Base-by-base conservation (phyloP, 164 flowering plant species). In the Dillenia suffruticosa region DNA sequence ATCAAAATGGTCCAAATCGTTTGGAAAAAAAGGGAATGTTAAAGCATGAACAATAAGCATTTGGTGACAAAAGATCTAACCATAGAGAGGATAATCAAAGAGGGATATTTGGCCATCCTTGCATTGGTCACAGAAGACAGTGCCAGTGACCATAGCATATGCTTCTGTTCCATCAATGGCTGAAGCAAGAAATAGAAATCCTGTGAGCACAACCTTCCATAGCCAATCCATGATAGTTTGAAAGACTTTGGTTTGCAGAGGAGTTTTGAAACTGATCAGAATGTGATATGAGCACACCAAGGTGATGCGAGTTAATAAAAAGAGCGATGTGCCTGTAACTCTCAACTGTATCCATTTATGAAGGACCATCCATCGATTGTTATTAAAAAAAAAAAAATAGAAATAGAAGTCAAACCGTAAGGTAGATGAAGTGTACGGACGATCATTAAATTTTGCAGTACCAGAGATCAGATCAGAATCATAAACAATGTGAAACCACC, bases 61-160 rank as follows among this genome's bases (percentile, higher is more conserved):
- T 4, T 5, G 6, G 40, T 32, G 40, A 32, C 40, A 32, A 32
- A 32, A 32, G 40, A 32, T 32, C 72, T 72, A 48, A 90, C 96
- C 96, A 43, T 49, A 9, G 50, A 89, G 72, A 15, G 98, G 98
- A 70, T 84, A 90, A 74, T 94, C 98, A 56, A 86, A 86, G 63
- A 81, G 68, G 57, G 87, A 84, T 10, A 63, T 52, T 44, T 78
- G 75, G 46, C 97, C 97, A 72, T 90, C 98, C 72, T 80, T 89
- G 85, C 98, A 94, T 66, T 82, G 94, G 74, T 94, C 97, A 70
- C 98, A 94, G 68, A 79, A 86, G 61, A 94, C 97, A 2, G 80
- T 66, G 51, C 98, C 98, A 14, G 75, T 64, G 51, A 90, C 95
- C 81, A 81, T 76, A 26, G 87, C 78, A 59, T 77, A 76, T 14